These are phyloP conservation scores for Choanephora cucurbitarum DNA, from an alignment of 371 early-diverging fungal genomes.

Conservation along the genomic window DNA sequence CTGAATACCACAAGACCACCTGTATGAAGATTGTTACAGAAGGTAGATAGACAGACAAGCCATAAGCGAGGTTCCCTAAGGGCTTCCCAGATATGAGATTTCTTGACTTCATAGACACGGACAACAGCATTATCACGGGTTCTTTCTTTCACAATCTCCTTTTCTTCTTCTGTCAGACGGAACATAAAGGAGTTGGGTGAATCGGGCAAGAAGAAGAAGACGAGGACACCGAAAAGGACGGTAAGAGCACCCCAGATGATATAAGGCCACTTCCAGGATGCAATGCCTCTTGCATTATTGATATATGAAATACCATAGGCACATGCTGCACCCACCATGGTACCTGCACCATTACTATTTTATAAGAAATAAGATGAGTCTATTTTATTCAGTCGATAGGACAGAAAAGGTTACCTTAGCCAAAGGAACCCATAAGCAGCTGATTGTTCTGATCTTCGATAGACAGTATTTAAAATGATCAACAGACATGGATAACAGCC, in stretches of 20 bases:
- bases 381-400: too few relatives aligned
- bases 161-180: slow-evolving; percentile 28
- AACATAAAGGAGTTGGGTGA: slow-evolving; percentile 19
- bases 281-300: slow-evolving; percentile 19
- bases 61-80: slow-evolving; percentile 26
- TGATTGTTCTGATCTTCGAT: slow-evolving; percentile 40
- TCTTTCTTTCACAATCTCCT: slow-evolving; percentile 25
- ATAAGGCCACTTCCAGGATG: slow-evolving; percentile 30
- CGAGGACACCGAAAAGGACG: slow-evolving; percentile 18
- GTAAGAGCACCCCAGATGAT: slow-evolving; percentile 33
- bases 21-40: slow-evolving; percentile 30
- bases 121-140: slow-evolving; percentile 26
- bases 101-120: slow-evolving; percentile 24
- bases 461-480: slow-evolving; percentile 30
- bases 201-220: slow-evolving; percentile 33
- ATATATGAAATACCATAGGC: slow-evolving; percentile 28
- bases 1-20: slow-evolving; percentile 39
- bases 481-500: slow-evolving; percentile 29
- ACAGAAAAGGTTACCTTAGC: slow-evolving; percentile 1
- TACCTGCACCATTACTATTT: slow-evolving; percentile 28
- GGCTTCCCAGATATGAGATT: slow-evolving; percentile 26
- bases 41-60: slow-evolving; percentile 19
- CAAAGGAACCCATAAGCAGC: slow-evolving; percentile 21
- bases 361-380: too few relatives aligned
- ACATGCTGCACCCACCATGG: slow-evolving; percentile 17